Evolutionary conservation across 176 grass and related monocot species (phyloP), one percentile per base, ranked within the genome.

Genomic region (Tillandsia fasciculata): DNA sequence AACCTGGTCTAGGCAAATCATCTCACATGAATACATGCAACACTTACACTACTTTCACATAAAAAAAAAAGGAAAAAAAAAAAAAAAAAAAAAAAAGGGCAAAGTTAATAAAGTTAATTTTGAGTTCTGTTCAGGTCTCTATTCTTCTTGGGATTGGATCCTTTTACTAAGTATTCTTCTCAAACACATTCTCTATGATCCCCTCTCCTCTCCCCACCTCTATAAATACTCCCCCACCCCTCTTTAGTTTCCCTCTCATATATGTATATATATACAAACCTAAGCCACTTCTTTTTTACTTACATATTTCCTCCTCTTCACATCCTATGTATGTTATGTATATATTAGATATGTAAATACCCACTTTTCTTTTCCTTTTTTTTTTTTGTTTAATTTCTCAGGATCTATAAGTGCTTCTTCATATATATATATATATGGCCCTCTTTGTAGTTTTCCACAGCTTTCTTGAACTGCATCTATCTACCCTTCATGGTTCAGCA

Each of bases 401-500:
- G 8, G 2, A 7, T 61, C 56, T n/a, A 61, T 57, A 17, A 17
- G 12, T 57, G 53, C 53, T 57, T 57, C 3, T 15, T 13, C 12
- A 54, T 27, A 18, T 48, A 12, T 29, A 24, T 50, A 64, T 50
- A 64, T 8, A 74, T 5, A 73, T 83, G 80, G 74, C 70, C 67
- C 76, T 84, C 76, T 68, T 29, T 71, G 82, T 79, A 71, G 17
- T 77, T 59, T 84, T 84, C 82, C 82, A 84, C 82, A 76, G 82
- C 82, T 84, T 84, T 84, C 82, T 84, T 84, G 82, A 84, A 84
- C 82, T 79, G 71, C 75, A 83, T 73, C 53, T 68, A 9, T 73
- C 53, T 68, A 9, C 47, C 9, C 18, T 18, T 48, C 50, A 49
- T 48, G 57, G 48, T 52, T 2, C 27, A 57, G 9, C 22, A 70